Evolutionary conservation across 208 protist species (phyloP), one percentile per base, ranked within the genome.

Genomic region (Angomonas deanei): DNA sequence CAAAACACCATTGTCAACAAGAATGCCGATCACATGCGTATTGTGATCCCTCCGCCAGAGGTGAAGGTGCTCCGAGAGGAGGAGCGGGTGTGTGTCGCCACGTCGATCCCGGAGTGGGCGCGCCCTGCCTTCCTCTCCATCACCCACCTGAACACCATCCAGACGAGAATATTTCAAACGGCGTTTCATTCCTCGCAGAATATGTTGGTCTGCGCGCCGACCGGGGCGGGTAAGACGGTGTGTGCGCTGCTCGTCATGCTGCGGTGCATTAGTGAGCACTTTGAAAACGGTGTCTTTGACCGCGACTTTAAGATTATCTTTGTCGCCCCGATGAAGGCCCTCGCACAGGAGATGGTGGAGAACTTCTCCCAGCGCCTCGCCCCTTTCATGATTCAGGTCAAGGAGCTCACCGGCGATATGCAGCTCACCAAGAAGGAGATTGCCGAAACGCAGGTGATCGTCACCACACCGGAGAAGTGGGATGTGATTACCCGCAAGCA

Each of bases 401-500:
- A 87, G 47, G 98, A 99, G 77, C 87, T 99, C 34, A 99, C 99
- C 19, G 99, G 99, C 32, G 99, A 99, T 78, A 99, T 99, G 97
- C 97, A 99, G 77, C 86, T 99, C 30, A 98, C 97, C 8, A 97
- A 98, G 77, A 82, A 91, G 53, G 97, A 99, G 78, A 74, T 99
- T 8, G 76, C 79, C 21, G 89, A 98, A 61, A 99, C 98, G 33
- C 97, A 99, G 59, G 91, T 99, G 52, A 98, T 99, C 46, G 97
- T 99, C 13, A 99, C 97, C 1, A 99, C 98, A 5, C 98, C 98
- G 4, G 98, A 99, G 74, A 99, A 99, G 80, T 99, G 98, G 97
- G 98, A 99, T 77, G 97, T 99, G 23, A 96, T 99, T 33, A 99
- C 98, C 15, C 88, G 99, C 66, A 99, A 99, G 79, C 88, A 88